Evolutionary conservation across 2,329 filamentous ascomycete species (phyloP), one percentile per base, ranked within the genome.

Genomic region (Aspergillus ochraceus): DNA sequence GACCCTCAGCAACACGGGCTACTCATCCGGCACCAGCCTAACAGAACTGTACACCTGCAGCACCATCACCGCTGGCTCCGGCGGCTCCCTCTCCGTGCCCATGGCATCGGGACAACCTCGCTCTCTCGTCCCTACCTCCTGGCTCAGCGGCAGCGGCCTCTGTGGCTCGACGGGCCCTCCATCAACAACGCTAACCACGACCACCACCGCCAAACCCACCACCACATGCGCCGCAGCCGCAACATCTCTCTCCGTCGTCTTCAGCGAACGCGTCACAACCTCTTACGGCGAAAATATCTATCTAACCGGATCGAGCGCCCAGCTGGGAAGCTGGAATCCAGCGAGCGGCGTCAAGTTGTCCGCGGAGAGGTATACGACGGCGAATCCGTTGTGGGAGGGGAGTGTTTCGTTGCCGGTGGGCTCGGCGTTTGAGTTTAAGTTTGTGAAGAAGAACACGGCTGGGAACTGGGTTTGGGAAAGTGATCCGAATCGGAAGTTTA

Each of bases 21-120:
- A 66, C 56, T 24, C 50, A 0, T 60, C 70, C 4, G 72, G 70
- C 6, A 26, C 46, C 4, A 20, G 59, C 9, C 46, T 75, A 24
- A 73, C 63, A 1, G 73, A 75, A 54, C 32, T 75, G 10, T 60
- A 68, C 11, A 65, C 66, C 47, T 86, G 84, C 68, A 71, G 71
- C 1, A 17, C 36, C 36, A 42, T 42, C 17, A 42, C 36, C 36
- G 36, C 36, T 3, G 36, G 36, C 14, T 42, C 36, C 2, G 14
- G 14, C 36, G 36, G 36, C 36, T n/a, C 14, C 36, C 36, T 42
- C 36, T 14, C 36, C 5, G 36, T 42, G 5, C 36, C 36, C 17
- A 42, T 42, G 36, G 14, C 36, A n/a, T 42, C 36, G 5, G 36
- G 36, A 17, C 36, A 42, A 14, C 36, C 36, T 17, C 36, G 36